Conservation (phyloP, 192 early-diverging fungal species). For the Cetraspora pellucida region DNA sequence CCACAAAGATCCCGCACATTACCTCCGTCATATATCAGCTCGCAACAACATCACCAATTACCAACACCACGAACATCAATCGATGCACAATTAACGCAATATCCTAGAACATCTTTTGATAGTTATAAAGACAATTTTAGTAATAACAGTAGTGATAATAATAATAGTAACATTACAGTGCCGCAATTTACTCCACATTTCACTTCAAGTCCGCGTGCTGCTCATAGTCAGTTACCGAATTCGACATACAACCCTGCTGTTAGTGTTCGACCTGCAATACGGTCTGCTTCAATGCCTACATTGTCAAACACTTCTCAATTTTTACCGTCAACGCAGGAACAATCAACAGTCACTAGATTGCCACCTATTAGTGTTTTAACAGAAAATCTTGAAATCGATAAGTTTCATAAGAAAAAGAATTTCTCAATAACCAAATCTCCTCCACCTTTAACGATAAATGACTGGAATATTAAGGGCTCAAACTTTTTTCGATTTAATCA, state of each 20-base stretch:
- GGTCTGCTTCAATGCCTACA: neutral
- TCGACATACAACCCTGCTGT: neutral
- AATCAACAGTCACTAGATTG: neutral
- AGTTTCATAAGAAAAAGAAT: neutral
- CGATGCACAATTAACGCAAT: neutral
- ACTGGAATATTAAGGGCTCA: too few relatives aligned
- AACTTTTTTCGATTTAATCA: too few relatives aligned
- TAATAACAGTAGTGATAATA: neutral
- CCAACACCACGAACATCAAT: neutral
- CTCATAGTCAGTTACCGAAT: neutral
- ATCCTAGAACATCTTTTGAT: neutral
- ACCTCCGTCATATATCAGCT: neutral
- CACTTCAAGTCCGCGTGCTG: neutral
- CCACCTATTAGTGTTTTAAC: slow-evolving; percentile 9
- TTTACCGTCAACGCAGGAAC: neutral
- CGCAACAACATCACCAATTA: slow-evolving; percentile 10
- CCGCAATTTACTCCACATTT: slow-evolving; percentile 18
- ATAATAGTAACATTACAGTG: neutral
- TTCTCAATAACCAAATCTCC: neutral
- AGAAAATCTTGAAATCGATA: neutral
- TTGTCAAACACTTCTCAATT: slow-evolving; percentile 11
- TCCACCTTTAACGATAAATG: too few relatives aligned
- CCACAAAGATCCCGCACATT: neutral
- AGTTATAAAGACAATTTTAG: neutral
- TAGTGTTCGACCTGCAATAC: neutral